These are phyloP conservation scores for Ajuga chamaepitys DNA, from an alignment of 257 asterid species.

Conservation along the genomic window DNA sequence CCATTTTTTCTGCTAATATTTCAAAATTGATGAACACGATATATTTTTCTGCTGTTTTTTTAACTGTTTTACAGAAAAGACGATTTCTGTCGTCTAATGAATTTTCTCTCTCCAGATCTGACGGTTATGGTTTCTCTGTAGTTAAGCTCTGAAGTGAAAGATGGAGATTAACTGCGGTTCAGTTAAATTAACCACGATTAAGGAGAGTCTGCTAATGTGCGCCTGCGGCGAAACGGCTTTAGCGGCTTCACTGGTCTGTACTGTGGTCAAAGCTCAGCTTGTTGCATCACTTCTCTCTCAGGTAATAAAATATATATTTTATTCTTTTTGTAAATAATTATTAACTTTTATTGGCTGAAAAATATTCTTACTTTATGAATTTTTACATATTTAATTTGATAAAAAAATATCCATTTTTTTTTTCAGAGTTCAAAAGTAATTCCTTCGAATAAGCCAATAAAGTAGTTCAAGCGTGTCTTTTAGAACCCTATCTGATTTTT, in stretches of 20 bases:
- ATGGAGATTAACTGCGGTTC: constrained; percentile 37
- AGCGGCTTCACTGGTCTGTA: constrained; percentile 29
- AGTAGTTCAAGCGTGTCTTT: too few relatives aligned
- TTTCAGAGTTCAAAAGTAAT: too few relatives aligned
- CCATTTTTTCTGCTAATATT: not conserved
- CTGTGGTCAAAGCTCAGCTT: constrained; percentile 41
- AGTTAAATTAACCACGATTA: constrained; percentile 18
- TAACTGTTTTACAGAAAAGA: constrained; percentile 3
- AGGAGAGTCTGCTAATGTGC: constrained; percentile 29
- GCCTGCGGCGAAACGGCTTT: constrained; percentile 40
- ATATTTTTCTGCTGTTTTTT: not conserved
- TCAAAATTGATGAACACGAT: too few relatives aligned
- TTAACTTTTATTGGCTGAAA: not conserved
- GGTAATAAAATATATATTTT: constrained; percentile 22
- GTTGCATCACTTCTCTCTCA: constrained; percentile 20
- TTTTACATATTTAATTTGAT: not conserved
- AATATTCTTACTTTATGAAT: not conserved
- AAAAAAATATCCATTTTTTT: too few relatives aligned
- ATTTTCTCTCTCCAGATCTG: constrained; percentile 17
- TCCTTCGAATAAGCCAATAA: too few relatives aligned
- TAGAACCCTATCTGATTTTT: too few relatives aligned
- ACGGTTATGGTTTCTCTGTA: constrained; percentile 10
- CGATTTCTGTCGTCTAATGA: constrained; percentile 1
- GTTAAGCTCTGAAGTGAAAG: constrained; percentile 9
- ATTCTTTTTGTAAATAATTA: not conserved